A percentile compares a stretch with the other conserved stretches of the same genome.
Conservation (phyloP, 257 asterid genomes). For the Catharanthus roseus region DNA sequence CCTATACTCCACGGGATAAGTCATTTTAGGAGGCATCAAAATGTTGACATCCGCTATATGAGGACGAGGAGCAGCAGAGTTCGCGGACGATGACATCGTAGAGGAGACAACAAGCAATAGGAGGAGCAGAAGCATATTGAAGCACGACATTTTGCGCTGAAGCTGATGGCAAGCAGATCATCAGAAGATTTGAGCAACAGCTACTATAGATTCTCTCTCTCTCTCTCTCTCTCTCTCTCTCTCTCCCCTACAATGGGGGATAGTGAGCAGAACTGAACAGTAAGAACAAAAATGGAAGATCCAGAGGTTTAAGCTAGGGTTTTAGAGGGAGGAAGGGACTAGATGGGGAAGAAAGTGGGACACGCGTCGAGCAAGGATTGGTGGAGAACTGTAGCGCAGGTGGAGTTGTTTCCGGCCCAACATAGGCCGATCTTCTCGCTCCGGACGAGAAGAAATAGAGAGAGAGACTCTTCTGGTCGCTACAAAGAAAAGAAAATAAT, state of each 20-base stretch:
- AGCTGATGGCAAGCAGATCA: not conserved
- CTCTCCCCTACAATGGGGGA: not conserved
- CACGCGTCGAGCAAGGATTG: constrained; percentile 2
- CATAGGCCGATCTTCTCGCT: not conserved
- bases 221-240: too few relatives aligned
- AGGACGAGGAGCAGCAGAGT: constrained; percentile 77
- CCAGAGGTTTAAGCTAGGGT: constrained; percentile 13
- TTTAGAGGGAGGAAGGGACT: constrained; percentile 8
- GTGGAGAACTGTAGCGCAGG: not conserved
- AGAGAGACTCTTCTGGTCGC: too few relatives aligned
- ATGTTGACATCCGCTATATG: constrained; percentile 90
- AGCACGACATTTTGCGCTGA: constrained; percentile 8
- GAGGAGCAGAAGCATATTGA: not conserved
- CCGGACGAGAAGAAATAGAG: not conserved
- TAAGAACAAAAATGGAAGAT: not conserved
- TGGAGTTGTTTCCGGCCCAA: not conserved
- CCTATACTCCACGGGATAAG: constrained; percentile 81
- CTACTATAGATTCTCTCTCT: too few relatives aligned
- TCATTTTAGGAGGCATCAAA: constrained; percentile 86
- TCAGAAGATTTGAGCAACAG: constrained; percentile 5
- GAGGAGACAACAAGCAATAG: not conserved
- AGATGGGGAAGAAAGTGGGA: not conserved
- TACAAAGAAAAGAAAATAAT: too few relatives aligned
- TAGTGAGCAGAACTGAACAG: not conserved
- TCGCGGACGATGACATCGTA: constrained; percentile 10